These are phyloP conservation scores for Aurifilum marmelostoma DNA, from an alignment of 2,329 filamentous ascomycete species.

Conservation along the genomic window DNA sequence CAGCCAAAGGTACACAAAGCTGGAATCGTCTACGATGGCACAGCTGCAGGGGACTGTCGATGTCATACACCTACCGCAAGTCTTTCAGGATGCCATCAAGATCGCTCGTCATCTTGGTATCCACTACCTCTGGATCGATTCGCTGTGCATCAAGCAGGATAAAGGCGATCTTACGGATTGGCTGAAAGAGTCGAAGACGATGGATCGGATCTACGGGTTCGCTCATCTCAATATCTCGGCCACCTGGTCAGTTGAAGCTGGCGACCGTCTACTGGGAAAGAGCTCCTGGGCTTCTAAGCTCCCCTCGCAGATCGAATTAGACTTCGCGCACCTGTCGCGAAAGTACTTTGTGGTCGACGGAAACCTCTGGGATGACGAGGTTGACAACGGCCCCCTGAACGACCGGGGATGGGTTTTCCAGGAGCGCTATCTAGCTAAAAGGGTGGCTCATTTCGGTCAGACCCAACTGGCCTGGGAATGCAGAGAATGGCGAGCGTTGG, in stretches of 20 bases:
- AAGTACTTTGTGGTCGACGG: neutral
- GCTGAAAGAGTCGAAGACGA: neutral
- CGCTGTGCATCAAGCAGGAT: neutral
- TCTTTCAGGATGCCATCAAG: neutral
- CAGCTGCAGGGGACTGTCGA: neutral
- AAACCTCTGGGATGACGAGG: neutral
- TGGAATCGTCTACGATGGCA: neutral
- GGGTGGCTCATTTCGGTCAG: conserved; percentile 1
- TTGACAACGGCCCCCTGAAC: conserved; percentile 1
- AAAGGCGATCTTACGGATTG: neutral
- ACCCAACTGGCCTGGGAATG: conserved; percentile 5
- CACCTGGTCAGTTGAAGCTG: neutral
- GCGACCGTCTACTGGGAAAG: neutral
- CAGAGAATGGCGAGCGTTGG: conserved; percentile 4
- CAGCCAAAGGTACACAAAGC: neutral
- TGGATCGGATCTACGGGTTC: neutral
- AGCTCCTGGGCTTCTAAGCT: conserved; percentile 1
- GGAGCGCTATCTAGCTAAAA: neutral
- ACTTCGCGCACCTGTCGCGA: neutral
- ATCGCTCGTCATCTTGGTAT: neutral
- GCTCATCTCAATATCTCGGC: neutral
- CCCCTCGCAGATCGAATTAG: neutral
- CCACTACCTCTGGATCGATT: neutral
- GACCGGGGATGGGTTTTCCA: neutral
- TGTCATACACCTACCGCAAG: neutral